Evolutionary conservation across 352 stramenopile genomes (phyloP).

Genomic region (Phytophthora pinifolia): DNA sequence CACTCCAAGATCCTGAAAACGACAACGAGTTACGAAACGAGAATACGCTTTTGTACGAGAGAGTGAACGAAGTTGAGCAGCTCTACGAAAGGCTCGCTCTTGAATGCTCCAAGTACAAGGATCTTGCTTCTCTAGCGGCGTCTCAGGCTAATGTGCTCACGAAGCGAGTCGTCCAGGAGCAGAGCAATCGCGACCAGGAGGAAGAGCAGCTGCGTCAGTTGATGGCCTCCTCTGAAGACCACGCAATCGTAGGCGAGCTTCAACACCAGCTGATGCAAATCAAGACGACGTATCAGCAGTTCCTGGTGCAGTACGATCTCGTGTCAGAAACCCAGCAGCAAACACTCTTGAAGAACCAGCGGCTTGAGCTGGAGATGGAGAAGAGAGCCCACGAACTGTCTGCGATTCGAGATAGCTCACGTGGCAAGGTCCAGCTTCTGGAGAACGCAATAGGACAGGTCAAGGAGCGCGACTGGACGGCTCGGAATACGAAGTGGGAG

Average conservation of each 20-base stretch:
- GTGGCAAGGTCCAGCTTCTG: constrained; percentile 39
- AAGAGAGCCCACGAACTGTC: constrained; percentile 37
- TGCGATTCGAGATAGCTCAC: constrained; percentile 37
- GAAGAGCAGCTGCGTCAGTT: constrained; percentile 71
- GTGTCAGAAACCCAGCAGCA: constrained; percentile 55
- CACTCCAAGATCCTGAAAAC: neutral
- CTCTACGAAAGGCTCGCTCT: constrained; percentile 66
- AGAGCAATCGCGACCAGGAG: constrained; percentile 52
- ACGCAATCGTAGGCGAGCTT: constrained; percentile 87
- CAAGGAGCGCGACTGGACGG: constrained; percentile 57
- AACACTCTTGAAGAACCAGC: constrained; percentile 48
- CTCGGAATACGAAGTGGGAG: constrained; percentile 68
- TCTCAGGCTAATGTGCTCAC: constrained; percentile 62
- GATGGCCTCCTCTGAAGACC: constrained; percentile 84
- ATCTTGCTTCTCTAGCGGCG: constrained; percentile 61
- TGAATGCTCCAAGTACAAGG: constrained; percentile 64
- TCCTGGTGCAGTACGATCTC: constrained; percentile 66
- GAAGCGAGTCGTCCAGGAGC: constrained; percentile 37
- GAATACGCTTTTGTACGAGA: constrained; percentile 62
- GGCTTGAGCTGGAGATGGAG: constrained; percentile 62
- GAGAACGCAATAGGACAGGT: constrained; percentile 50
- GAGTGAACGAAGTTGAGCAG: constrained; percentile 74
- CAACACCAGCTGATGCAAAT: constrained; percentile 91
- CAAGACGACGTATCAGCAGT: constrained; percentile 84
- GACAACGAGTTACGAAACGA: constrained; percentile 46